phyloP scores from a whole-genome alignment of 345 rosid genomes.

The Mangifera indica region DNA sequence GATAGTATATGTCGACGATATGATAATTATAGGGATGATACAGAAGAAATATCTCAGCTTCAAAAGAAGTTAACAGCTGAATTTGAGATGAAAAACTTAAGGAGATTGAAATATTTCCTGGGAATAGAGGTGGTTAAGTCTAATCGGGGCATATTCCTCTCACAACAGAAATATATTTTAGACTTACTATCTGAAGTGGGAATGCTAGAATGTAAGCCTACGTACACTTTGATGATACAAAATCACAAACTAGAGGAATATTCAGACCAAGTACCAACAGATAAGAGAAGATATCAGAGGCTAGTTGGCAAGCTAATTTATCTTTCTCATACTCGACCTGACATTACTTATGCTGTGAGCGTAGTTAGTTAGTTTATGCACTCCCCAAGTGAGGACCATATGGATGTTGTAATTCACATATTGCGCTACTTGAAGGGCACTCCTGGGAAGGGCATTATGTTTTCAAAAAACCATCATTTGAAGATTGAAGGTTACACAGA shows the following conservation, averaged over 20 bases:
- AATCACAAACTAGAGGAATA: not conserved
- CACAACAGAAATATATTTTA: too few relatives aligned
- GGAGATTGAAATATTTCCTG: constrained; percentile 6
- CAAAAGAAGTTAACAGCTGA: not conserved
- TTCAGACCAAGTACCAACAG: not conserved
- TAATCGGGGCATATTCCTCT: not conserved
- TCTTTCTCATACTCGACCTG: too few relatives aligned
- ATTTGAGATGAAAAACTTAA: not conserved
- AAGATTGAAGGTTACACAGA: not conserved
- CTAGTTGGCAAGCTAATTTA: too few relatives aligned
- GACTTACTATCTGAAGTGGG: not conserved
- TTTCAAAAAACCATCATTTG: not conserved
- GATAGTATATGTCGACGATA: too few relatives aligned
- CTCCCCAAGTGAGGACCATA: not conserved
- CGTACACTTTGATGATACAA: too few relatives aligned
- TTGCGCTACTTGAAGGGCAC: not conserved
- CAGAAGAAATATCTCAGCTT: too few relatives aligned
- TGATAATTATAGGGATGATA: too few relatives aligned
- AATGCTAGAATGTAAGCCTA: not conserved
- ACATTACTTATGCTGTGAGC: too few relatives aligned
- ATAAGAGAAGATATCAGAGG: not conserved
- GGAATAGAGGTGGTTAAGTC: constrained; percentile 4
- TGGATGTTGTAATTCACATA: not conserved
- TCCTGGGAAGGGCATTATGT: not conserved
- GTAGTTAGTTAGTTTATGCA: too few relatives aligned